Base-by-base conservation (phyloP, 73 alveolate species). In the Durusdinium trenchii region DNA sequence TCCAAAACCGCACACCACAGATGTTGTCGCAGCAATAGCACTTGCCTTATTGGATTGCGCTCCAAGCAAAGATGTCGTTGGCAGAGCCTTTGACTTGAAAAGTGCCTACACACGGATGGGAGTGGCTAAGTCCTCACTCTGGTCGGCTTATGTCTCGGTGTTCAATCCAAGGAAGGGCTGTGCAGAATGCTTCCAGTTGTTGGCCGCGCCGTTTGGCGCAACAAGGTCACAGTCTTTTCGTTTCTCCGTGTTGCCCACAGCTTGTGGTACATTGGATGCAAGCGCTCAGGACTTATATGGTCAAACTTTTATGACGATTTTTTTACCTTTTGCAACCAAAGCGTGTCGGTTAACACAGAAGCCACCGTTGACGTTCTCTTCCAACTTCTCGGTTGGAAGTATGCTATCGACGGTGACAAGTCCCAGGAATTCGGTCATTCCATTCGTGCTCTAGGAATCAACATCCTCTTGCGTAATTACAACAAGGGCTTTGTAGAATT, bases 151-250 rank as follows among this genome's bases (percentile, higher is more conserved):
- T 30, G 47, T 81, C 1, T 42, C 46, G 0, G 10, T 16, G 6
- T 81, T 20, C 69, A 4, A 47, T 36, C 91, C 91, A 0, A 0
- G 0, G 3, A 30, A 30, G 0, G 0, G 67, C 0, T 5, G 9
- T 0, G 64, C 78, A 1, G 61, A 14, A 18, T 36, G 57, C 0
- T 54, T 38, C 48, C 62, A 38, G n/a, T 23, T 84, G 78, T 23
- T 20, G 23, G 92, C 92, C 16, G 50, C 48, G 6, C 92, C 92
- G 43, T 82, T 82, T 46, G 92, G 92, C 7, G 92, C 92, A 0
- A 2, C 71, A n/a, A 2, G 86, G 36, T n/a, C 2, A 12, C 87
- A 0, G 87, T 76, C 20, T 76, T 28, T 42, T 28, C 50, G 16
- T 76, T 42, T 57, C 87, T 76, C 3, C 51, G 87, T 0, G 87